Conservation (phyloP, 1,284 basidiomycete species). For the Cryptococcus maquisensis region DNA sequence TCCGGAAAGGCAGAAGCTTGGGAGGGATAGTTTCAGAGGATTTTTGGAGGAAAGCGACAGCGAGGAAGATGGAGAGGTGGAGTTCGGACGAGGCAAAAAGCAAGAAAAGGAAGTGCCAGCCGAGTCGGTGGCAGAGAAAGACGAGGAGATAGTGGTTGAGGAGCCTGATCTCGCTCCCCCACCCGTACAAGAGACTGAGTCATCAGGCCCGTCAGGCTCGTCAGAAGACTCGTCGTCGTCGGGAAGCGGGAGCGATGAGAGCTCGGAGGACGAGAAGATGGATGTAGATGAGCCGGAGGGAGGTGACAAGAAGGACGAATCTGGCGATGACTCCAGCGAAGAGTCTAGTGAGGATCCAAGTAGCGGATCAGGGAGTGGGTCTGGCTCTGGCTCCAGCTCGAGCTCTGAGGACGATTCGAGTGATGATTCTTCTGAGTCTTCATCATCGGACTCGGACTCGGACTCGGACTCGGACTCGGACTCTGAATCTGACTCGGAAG, state of each 20-base stretch:
- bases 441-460: neutral
- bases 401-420: constrained; percentile 1
- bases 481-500: constrained; percentile 7
- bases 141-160: constrained; percentile 2
- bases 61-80: constrained; percentile 18
- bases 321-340: constrained; percentile 7
- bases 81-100: constrained; percentile 12
- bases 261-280: constrained; percentile 4
- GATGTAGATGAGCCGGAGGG: constrained; percentile 10
- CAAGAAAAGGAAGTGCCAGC: neutral
- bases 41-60: constrained; percentile 25
- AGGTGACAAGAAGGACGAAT: neutral
- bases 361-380: neutral
- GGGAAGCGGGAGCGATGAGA: neutral
- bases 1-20: constrained; percentile 1
- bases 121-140: constrained; percentile 2
- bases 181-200: constrained; percentile 8
- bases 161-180: constrained; percentile 4
- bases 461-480: constrained; percentile 9
- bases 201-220: neutral
- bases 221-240: constrained; percentile 1
- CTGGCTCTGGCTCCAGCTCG: neutral
- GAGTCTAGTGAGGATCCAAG: neutral
- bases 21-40: constrained; percentile 18
- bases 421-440: neutral